Conservation (phyloP, 768 basidiomycete species). For the Suillus brevipes region DNA sequence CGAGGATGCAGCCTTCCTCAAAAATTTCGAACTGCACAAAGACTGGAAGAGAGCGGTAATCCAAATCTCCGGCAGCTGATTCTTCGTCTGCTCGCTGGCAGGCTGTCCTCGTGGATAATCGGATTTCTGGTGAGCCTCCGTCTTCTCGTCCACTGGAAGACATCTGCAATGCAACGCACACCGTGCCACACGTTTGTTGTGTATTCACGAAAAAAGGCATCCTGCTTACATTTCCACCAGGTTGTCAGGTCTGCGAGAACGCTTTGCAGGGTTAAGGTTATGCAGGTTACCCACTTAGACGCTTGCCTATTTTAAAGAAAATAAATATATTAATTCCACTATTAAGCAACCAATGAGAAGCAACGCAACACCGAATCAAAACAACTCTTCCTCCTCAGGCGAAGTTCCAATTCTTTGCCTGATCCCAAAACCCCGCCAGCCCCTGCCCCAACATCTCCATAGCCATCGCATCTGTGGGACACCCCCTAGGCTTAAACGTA, state of each 20-base stretch:
- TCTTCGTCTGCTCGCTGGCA: constrained; percentile 9
- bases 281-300: background rate
- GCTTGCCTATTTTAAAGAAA: background rate
- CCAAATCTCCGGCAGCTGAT: constrained; percentile 7
- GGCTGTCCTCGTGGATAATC: background rate
- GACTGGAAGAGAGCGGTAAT: too few species aligned
- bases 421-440: constrained; percentile 91
- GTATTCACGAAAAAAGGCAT: constrained; percentile 6
- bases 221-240: background rate
- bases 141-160: constrained; percentile 9
- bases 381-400: constrained; percentile 75
- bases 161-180: background rate
- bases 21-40: constrained; percentile 66
- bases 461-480: constrained; percentile 81
- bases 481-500: constrained; percentile 78
- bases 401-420: constrained; percentile 91
- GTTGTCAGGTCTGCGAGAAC: background rate
- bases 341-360: background rate
- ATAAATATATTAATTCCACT: background rate
- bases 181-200: background rate
- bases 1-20: constrained; percentile 56
- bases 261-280: constrained; percentile 14
- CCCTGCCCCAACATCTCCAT: constrained; percentile 85
- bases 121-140: constrained; percentile 3
- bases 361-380: constrained; percentile 33